Evolutionary conservation across 1,284 basidiomycete species (phyloP).

Genomic region (Hemileia vastatrix): DNA sequence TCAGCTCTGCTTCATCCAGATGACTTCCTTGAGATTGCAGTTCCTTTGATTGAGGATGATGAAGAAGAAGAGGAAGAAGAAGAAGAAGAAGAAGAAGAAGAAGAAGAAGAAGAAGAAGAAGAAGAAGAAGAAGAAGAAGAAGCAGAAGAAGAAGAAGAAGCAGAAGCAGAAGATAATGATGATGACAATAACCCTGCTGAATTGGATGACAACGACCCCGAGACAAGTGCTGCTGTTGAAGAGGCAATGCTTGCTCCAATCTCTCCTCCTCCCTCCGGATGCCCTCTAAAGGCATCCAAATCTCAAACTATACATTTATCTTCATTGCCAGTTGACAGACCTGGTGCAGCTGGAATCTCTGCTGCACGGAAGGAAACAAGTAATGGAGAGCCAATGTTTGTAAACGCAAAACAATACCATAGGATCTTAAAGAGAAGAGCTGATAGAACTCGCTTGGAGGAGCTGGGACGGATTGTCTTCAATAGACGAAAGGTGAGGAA

Average conservation of each 20-base stretch:
- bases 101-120: background rate
- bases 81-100: conserved; percentile 6
- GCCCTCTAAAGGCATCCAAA: background rate
- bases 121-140: background rate
- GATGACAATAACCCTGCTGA: no score
- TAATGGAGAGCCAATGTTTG: conserved; percentile 85
- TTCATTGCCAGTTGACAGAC: conserved; percentile 1
- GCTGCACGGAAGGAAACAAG: background rate
- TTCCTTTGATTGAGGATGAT: no score
- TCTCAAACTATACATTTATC: background rate
- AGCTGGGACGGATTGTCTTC: conserved; percentile 79
- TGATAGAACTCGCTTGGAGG: conserved; percentile 76
- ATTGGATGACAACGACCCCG: no score
- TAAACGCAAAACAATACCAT: conserved; percentile 95
- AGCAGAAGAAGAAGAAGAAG: background rate
- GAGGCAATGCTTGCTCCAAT: background rate
- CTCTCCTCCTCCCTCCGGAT: background rate
- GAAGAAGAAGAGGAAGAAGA: conserved; percentile 10
- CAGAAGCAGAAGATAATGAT: background rate
- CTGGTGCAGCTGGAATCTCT: conserved; percentile 11
- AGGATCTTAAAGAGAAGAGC: conserved; percentile 85
- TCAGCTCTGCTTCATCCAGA: no score
- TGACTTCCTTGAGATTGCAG: no score
- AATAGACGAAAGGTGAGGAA: conserved; percentile 69
- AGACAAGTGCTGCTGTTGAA: background rate